Evolutionary conservation across 1,284 basidiomycete species (phyloP).

Genomic region (Marasmius oreades): DNA sequence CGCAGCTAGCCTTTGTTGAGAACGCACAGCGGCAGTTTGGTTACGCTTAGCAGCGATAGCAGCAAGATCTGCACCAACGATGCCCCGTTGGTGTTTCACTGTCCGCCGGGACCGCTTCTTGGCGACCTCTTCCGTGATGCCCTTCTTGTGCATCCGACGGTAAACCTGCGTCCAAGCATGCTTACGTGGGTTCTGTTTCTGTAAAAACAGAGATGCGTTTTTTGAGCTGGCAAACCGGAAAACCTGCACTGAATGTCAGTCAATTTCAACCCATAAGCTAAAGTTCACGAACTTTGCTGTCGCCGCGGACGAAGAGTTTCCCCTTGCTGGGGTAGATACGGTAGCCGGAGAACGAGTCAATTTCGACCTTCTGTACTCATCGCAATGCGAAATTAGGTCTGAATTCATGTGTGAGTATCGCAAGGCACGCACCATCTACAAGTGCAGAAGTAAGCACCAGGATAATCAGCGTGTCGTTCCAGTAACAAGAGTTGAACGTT

Average conservation of each 20-base stretch:
- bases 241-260: slow-evolving; percentile 48
- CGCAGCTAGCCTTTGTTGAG: slow-evolving; percentile 78
- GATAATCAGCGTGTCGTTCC: slow-evolving; percentile 17
- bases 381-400: slow-evolving; percentile 17
- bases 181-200: slow-evolving; percentile 99
- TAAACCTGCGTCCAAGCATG: slow-evolving; percentile 98
- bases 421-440: slow-evolving; percentile 48
- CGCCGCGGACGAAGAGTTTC: slow-evolving; percentile 92
- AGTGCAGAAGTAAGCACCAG: not conserved
- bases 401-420: not conserved
- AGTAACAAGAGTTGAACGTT: slow-evolving; percentile 23
- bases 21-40: slow-evolving; percentile 85
- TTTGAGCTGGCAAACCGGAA: slow-evolving; percentile 92
- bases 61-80: slow-evolving; percentile 94
- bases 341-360: slow-evolving; percentile 94
- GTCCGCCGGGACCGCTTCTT: slow-evolving; percentile 98
- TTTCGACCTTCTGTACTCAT: slow-evolving; percentile 88
- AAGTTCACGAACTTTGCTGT: slow-evolving; percentile 77
- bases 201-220: slow-evolving; percentile 95
- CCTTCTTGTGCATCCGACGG: slow-evolving; percentile 99
- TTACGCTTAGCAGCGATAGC: slow-evolving; percentile 90
- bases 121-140: slow-evolving; percentile 96
- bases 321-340: slow-evolving; percentile 97
- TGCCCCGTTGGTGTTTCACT: slow-evolving; percentile 98
- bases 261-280: not conserved